Base-by-base conservation (phyloP, 805 yeast species). In the Candida bentonensis region DNA sequence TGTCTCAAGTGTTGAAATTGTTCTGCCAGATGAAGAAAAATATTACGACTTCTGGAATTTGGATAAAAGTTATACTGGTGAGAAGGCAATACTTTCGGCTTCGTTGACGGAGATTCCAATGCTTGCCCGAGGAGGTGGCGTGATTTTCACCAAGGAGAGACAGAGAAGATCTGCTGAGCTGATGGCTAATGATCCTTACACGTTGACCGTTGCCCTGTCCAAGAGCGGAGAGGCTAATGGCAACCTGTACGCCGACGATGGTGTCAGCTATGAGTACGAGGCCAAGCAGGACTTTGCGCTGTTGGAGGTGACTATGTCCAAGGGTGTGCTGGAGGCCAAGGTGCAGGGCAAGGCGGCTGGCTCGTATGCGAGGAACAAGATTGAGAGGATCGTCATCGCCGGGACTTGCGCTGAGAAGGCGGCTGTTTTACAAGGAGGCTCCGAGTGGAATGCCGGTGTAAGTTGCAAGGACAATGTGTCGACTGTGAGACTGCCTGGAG, bases 141-240 rank as follows among this genome's bases (percentile, higher is more conserved):
- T 89, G 13, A 57, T 82, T 21, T 66, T 80, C 15, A 71, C 76
- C 28, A 81, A 79, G 49, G 82, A 78, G 42, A 73, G 94, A 50
- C 73, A 77, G 51, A 76, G 98, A 58, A 73, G 97, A 50, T 82
- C 95, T 0, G 64, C 94, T 2, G 76, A 70, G 56, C 64, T 83
- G 49, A 84, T 82, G 89, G 65, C 58, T 22, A 63, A 70, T 49
- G 97, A 88, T 58, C 95, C 96, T 3, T 85, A 78, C 58, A 82
- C 94, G 0, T 54, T 88, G 28, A 68, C 79, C 2, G 63, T 88
- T 39, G 84, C 83, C 0, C 67, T 79, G 9, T 58, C 53, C 42
- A 51, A 55, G 2, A 52, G 62, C 2, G 79, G 78, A 1, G 50
- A 53, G 4, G 86, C 88, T 0, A 59, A 60, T 0, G 82, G 83